These are phyloP conservation scores for Xerocomus potaroensis DNA, from an alignment of 768 basidiomycete genomes.

Conservation along the genomic window DNA sequence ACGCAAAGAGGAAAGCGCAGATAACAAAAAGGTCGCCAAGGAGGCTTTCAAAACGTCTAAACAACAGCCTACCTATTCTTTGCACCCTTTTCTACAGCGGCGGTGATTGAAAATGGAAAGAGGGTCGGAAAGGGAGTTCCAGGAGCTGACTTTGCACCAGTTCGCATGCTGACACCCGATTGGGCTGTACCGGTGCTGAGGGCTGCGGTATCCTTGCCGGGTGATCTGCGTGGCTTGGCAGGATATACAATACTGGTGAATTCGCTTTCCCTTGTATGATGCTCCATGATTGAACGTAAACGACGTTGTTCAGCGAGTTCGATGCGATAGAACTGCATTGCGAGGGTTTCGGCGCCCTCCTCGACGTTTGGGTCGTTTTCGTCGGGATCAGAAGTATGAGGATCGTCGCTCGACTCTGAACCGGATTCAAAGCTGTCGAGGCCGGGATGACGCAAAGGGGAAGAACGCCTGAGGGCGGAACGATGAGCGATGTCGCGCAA, in stretches of 20 bases:
- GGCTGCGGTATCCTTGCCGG: not conserved
- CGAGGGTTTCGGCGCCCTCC: constrained; percentile 73
- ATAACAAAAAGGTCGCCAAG: not conserved
- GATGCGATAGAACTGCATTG: constrained; percentile 90
- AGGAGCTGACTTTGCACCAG: constrained; percentile 15
- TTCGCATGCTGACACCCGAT: constrained; percentile 1
- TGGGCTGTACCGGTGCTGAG: not conserved
- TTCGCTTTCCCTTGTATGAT: constrained; percentile 67
- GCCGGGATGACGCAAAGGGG: constrained; percentile 11
- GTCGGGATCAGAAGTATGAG: constrained; percentile 30
- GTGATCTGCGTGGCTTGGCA: constrained; percentile 5
- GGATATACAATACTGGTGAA: constrained; percentile 2
- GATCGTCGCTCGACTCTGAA: constrained; percentile 35
- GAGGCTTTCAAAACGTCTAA: not conserved
- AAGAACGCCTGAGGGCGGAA: constrained; percentile 31
- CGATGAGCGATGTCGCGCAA: constrained; percentile 64
- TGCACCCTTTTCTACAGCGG: constrained; percentile 89
- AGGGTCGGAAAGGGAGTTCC: constrained; percentile 13
- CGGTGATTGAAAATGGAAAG: constrained; percentile 92
- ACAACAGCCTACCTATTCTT: constrained; percentile 74
- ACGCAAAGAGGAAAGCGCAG: no score
- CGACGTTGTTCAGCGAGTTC: constrained; percentile 89
- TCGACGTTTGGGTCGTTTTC: constrained; percentile 44
- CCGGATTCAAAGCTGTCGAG: constrained; percentile 23
- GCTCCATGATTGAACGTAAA: constrained; percentile 87